Conservation (phyloP, 2,329 filamentous ascomycete genomes). For the Metarhizium guizhouense region DNA sequence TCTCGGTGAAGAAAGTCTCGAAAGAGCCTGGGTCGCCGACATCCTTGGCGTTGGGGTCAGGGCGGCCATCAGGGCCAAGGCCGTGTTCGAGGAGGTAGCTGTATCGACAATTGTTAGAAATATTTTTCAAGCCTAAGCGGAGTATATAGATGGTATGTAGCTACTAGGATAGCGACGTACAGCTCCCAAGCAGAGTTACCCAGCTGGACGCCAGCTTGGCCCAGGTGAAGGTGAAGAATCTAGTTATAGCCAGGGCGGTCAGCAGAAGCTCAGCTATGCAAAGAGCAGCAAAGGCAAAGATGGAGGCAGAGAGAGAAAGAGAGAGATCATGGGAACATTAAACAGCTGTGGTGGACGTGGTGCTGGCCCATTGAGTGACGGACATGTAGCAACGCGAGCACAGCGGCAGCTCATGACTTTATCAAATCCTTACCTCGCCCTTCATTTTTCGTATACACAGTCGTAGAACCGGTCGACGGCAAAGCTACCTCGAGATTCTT, state of each 20-base stretch:
- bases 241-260: conserved; percentile 18
- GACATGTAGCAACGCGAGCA: not conserved
- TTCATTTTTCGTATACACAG: conserved; percentile 32
- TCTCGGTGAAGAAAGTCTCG: conserved; percentile 69
- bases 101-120: conserved; percentile 17
- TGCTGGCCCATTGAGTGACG: not conserved
- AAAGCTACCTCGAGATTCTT: conserved; percentile 1
- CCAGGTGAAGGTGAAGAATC: conserved; percentile 56
- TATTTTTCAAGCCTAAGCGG: conserved; percentile 1
- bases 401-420: not conserved
- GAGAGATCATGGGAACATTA: not conserved
- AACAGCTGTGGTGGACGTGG: not conserved
- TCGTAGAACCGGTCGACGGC: conserved; percentile 11
- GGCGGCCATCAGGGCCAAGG: conserved; percentile 54
- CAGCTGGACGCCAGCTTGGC: conserved; percentile 65
- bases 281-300: not conserved
- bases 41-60: conserved; percentile 52
- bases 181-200: conserved; percentile 70
- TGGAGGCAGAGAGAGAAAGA: no score
- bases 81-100: conserved; percentile 68
- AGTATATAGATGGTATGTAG: not conserved
- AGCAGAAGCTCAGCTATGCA: conserved; percentile 1
- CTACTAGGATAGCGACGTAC: conserved; percentile 37
- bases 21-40: conserved; percentile 53
- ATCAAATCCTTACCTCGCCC: conserved; percentile 40